Evolutionary conservation across 768 basidiomycete species (phyloP).

Genomic region (Rhodocollybia butyracea): DNA sequence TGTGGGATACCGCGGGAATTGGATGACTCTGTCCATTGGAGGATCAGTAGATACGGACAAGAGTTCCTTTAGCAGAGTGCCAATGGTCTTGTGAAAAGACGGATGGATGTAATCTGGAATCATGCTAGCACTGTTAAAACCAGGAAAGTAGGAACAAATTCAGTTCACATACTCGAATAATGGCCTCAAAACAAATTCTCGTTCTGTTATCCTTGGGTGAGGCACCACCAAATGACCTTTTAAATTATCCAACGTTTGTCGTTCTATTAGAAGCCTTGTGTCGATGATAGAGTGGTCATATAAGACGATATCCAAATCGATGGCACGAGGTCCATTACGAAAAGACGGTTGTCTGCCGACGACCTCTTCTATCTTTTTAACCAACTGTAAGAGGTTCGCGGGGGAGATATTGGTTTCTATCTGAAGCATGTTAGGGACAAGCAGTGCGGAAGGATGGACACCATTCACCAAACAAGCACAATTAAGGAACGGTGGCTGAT

Average conservation of each 20-base stretch:
- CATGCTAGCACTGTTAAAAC: slow-evolving; percentile 49
- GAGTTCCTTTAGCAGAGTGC: slow-evolving; percentile 41
- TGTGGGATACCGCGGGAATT: slow-evolving; percentile 59
- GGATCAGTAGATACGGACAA: slow-evolving; percentile 27
- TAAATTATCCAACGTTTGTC: slow-evolving; percentile 45
- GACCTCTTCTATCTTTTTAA: slow-evolving; percentile 69
- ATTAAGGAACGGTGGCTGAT: slow-evolving; percentile 88
- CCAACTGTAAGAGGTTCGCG: slow-evolving; percentile 46
- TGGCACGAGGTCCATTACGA: slow-evolving; percentile 82
- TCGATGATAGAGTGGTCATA: slow-evolving; percentile 66
- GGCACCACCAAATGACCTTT: slow-evolving; percentile 78
- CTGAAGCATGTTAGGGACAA: slow-evolving; percentile 33
- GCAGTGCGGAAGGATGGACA: background rate
- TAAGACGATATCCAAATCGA: slow-evolving; percentile 86
- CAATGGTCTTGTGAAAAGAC: slow-evolving; percentile 40
- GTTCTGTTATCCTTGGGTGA: slow-evolving; percentile 74
- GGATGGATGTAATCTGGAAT: slow-evolving; percentile 77
- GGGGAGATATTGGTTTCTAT: slow-evolving; percentile 73
- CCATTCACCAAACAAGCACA: slow-evolving; percentile 81
- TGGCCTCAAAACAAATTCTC: slow-evolving; percentile 92
- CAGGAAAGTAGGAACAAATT: background rate
- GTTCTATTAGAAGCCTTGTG: slow-evolving; percentile 40
- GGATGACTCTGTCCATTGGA: slow-evolving; percentile 70
- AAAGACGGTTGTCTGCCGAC: slow-evolving; percentile 80
- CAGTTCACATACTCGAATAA: slow-evolving; percentile 67